A percentile compares a stretch with the other conserved stretches of the same genome.
Evolutionary conservation across 306 rosid species (phyloP).

Genomic region (Ceratonia siliqua): DNA sequence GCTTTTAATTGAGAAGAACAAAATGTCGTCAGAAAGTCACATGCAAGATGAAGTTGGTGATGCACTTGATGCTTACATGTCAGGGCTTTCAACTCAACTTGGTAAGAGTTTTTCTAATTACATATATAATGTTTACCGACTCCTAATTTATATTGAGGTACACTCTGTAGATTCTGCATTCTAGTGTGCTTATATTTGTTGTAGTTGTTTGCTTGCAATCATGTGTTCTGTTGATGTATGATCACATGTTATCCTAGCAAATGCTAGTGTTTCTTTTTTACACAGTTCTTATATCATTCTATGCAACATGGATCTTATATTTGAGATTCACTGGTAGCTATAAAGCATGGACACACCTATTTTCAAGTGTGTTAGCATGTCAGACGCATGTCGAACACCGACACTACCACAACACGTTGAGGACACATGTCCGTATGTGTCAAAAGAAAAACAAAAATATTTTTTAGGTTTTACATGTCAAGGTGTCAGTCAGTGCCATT

Average conservation of each 20-base stretch:
- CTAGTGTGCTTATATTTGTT: conserved; percentile 8
- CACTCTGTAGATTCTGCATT: conserved; percentile 8
- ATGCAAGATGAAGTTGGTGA: conserved; percentile 60
- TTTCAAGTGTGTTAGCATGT: no score
- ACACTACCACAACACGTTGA: no score
- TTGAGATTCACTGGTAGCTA: not conserved
- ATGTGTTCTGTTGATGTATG: not conserved
- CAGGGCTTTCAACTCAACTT: conserved; percentile 91
- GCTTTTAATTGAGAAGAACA: conserved; percentile 62
- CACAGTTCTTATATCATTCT: conserved; percentile 13
- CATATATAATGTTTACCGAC: not conserved
- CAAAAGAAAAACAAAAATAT: no score
- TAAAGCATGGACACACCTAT: no score
- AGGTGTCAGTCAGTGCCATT: no score
- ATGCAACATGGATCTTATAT: not conserved
- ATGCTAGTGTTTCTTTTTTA: conserved; percentile 5
- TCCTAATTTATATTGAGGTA: conserved; percentile 19
- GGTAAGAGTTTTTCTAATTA: conserved; percentile 51
- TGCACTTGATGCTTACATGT: conserved; percentile 87
- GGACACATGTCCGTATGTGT: no score
- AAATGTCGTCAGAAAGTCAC: conserved; percentile 41
- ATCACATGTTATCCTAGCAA: not conserved
- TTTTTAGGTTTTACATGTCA: no score
- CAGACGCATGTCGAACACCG: no score
- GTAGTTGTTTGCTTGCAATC: conserved; percentile 6